phyloP scores from a whole-genome alignment of 805 yeast genomes.

The Kazachstania kunashirensis region DNA sequence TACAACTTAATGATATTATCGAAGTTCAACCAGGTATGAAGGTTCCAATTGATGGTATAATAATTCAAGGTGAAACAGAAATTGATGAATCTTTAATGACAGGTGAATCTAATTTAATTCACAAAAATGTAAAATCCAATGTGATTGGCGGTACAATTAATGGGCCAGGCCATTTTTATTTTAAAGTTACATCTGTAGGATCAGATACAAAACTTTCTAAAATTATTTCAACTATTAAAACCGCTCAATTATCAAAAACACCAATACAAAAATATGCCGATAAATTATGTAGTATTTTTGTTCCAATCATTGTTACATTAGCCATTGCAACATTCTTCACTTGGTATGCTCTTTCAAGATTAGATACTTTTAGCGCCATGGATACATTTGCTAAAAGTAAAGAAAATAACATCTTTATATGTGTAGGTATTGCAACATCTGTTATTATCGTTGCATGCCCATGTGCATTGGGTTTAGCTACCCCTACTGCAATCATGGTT shows the following conservation, averaged over 20 bases:
- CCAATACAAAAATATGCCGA: conserved; percentile 91
- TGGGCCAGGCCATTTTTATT: conserved; percentile 60
- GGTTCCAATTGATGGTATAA: conserved; percentile 85
- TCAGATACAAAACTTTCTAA: conserved; percentile 79
- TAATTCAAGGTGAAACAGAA: conserved; percentile 70
- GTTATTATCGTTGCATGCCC: conserved; percentile 98
- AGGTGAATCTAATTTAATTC: conserved; percentile 78
- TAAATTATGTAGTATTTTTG: conserved; percentile 73
- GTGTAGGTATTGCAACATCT: conserved; percentile 73
- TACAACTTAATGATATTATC: conserved; percentile 70
- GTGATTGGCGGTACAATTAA: conserved; percentile 91
- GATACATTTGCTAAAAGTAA: neutral
- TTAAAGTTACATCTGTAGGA: conserved; percentile 64
- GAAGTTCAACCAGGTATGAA: conserved; percentile 77
- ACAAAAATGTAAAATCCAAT: conserved; percentile 46
- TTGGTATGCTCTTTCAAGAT: conserved; percentile 37
- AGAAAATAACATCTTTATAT: conserved; percentile 14
- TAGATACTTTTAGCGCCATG: neutral
- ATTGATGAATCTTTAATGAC: conserved; percentile 85
- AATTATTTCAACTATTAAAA: conserved; percentile 75
- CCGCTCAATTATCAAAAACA: conserved; percentile 81
- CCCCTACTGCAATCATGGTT: conserved; percentile 98
- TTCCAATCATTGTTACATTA: conserved; percentile 58
- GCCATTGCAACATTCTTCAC: conserved; percentile 55
- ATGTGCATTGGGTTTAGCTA: conserved; percentile 93